Evolutionary conservation across 208 protist genomes (phyloP).

Genomic region (Novymonas esmeraldas): DNA sequence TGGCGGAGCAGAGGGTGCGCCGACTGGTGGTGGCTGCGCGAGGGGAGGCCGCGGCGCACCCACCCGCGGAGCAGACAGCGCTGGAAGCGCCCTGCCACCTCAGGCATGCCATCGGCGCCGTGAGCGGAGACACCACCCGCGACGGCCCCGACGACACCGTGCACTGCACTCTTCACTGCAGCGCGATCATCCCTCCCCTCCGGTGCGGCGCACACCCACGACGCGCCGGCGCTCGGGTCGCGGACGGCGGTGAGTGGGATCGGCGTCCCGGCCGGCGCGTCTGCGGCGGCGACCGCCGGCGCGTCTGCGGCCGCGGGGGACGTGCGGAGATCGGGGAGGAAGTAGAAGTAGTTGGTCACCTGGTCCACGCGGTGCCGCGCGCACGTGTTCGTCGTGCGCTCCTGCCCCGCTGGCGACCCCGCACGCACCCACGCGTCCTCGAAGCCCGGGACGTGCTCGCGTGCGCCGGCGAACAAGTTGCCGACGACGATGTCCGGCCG

Average conservation of each 20-base stretch:
- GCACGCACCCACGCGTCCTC: conserved; percentile 72
- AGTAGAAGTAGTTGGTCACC: conserved; percentile 83
- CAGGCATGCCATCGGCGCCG: conserved; percentile 30
- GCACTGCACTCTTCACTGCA: neutral
- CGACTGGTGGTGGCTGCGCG: conserved; percentile 43
- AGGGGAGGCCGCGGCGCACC: conserved; percentile 25
- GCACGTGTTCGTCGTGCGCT: conserved; percentile 80
- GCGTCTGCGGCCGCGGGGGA: conserved; percentile 31
- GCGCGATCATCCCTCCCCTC: neutral
- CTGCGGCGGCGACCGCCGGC: conserved; percentile 21
- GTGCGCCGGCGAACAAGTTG: conserved; percentile 57
- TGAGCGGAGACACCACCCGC: neutral
- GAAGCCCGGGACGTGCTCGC: conserved; percentile 53
- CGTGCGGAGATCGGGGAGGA: conserved; percentile 39
- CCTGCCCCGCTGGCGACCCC: conserved; percentile 61
- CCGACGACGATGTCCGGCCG: conserved; percentile 72
- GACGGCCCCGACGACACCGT: neutral
- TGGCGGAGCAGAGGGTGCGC: conserved; percentile 38
- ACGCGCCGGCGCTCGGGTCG: conserved; percentile 11
- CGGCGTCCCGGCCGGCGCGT: conserved; percentile 44
- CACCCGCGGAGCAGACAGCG: conserved; percentile 62
- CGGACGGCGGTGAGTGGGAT: conserved; percentile 38
- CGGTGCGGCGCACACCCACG: conserved; percentile 4
- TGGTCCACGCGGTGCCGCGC: conserved; percentile 37
- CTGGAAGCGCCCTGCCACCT: conserved; percentile 76